Conservation (phyloP, 768 basidiomycete genomes). For the Pleurotus platypus region DNA sequence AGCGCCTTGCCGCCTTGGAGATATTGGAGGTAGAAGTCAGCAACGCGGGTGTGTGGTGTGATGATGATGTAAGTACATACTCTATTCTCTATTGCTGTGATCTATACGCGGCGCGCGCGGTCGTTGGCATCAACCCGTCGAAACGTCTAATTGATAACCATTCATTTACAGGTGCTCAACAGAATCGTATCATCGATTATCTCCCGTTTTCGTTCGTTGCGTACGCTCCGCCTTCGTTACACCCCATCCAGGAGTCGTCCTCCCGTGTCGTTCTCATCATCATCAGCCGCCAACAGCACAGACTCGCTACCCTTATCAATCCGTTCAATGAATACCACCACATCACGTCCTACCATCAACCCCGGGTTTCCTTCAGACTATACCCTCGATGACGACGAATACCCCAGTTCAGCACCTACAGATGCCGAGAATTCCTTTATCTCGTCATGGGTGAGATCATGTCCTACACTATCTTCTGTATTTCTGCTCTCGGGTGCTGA, state of each 20-base stretch:
- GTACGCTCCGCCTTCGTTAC: slow-evolving; percentile 3
- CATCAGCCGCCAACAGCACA: slow-evolving; percentile 5
- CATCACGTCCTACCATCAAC: slow-evolving; percentile 4
- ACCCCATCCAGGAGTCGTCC: background rate
- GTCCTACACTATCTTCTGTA: slow-evolving; percentile 14
- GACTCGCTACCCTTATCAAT: slow-evolving; percentile 4
- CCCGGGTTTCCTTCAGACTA: background rate
- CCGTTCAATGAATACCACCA: background rate
- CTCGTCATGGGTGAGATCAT: slow-evolving; percentile 21
- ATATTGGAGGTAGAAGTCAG: slow-evolving; percentile 28
- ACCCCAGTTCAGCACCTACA: background rate
- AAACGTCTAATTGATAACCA: background rate
- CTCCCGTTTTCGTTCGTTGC: background rate
- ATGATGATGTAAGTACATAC: slow-evolving; percentile 29
- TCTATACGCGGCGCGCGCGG: too few species aligned
- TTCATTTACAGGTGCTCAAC: background rate
- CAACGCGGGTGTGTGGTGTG: slow-evolving; percentile 16
- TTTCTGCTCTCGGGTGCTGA: slow-evolving; percentile 8
- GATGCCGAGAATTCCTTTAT: slow-evolving; percentile 15
- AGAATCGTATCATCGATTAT: slow-evolving; percentile 4
- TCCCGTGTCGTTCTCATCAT: background rate
- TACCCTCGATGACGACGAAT: slow-evolving; percentile 4
- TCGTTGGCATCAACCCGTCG: too few species aligned
- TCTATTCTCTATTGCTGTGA: background rate
- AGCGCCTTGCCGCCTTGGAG: slow-evolving; percentile 14